Base-by-base conservation (phyloP, 1,284 basidiomycete species). In the Tranzscheliella williamsii region DNA sequence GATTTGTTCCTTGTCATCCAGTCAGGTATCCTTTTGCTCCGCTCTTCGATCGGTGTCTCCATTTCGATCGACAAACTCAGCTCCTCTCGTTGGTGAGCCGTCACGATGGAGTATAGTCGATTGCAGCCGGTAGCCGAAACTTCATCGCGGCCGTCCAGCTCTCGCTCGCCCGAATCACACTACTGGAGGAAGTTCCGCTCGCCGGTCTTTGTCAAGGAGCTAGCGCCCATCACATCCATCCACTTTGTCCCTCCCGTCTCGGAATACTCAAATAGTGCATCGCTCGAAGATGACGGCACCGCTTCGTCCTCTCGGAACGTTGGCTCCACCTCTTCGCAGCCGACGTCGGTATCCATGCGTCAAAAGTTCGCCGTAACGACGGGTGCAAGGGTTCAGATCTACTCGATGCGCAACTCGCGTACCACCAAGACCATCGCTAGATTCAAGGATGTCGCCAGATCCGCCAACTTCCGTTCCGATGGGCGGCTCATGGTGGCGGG, bases 401-500 rank as follows among this genome's bases (percentile, higher is more conserved):
- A 97, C 79, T 91, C 91, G 15, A 91, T 92, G 24, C 86, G 90
- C 53, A 97, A 93, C 7, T 90, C 93, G 78, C 91, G 93, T 78
- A 86, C 96, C 31, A 89, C 87, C 15, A 98, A 98, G 82, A 95
- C 91, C 0, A 92, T 99, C 54, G 89, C 91, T 22, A 82, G 95
- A 24, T 99, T 98, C 81, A 95, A 95, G 79, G 94, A 97, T 74
- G 88, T 94, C 24, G 93, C 93, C 2, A 83, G 92, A 13, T 60
- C 63, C n/a, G 73, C 66, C n/a, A 63, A 67, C 39, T 72, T 86
- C 27, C 47, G 95, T 43, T 84, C 84, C 41, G 95, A 99, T 79
- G 95, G 94, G 21, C 95, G 94, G 77, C 84, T 99, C 29, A 85
- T 97, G 22, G 88, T 96, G 0, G 94, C 93, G 0, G 94, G 91